Conservation (phyloP, 2,329 filamentous ascomycete species). For the Penicillium digitatum region DNA sequence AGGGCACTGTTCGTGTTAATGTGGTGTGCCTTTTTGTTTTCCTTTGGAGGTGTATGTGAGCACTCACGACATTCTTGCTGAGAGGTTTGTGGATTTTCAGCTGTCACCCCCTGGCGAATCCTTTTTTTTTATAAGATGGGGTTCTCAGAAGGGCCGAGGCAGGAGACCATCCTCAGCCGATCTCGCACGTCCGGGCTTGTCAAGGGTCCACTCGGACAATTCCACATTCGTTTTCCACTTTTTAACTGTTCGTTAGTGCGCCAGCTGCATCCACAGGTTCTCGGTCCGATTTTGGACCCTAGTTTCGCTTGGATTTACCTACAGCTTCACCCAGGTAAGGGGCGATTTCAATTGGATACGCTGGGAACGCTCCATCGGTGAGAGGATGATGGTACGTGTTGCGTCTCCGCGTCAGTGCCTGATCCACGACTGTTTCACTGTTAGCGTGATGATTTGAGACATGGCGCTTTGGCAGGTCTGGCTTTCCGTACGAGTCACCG, state of each 20-base stretch:
- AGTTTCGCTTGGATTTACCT: too few relatives aligned
- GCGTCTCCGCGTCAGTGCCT: neutral
- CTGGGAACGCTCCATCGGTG: neutral
- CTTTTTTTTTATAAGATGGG: neutral
- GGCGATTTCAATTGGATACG: neutral
- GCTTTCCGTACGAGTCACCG: neutral
- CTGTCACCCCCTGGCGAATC: too few relatives aligned
- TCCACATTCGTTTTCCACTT: neutral
- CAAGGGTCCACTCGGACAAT: neutral
- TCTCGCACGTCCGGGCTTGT: neutral
- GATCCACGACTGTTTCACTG: neutral
- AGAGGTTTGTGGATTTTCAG: neutral
- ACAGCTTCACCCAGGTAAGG: neutral
- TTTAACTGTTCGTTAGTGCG: neutral
- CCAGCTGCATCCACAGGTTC: neutral
- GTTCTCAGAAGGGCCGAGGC: neutral
- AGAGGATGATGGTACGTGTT: neutral
- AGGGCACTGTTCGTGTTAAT: conserved; percentile 15
- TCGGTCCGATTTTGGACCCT: neutral
- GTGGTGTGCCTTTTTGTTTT: too few relatives aligned
- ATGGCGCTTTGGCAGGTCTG: neutral
- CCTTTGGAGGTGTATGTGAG: neutral
- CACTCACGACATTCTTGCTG: neutral
- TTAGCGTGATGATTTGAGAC: neutral
- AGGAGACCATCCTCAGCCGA: neutral